Percentiles rank a stretch among this genome's conserved stretches.
Evolutionary conservation across 768 basidiomycete species (phyloP).

Genomic region (Mrakia hoshinonis): DNA sequence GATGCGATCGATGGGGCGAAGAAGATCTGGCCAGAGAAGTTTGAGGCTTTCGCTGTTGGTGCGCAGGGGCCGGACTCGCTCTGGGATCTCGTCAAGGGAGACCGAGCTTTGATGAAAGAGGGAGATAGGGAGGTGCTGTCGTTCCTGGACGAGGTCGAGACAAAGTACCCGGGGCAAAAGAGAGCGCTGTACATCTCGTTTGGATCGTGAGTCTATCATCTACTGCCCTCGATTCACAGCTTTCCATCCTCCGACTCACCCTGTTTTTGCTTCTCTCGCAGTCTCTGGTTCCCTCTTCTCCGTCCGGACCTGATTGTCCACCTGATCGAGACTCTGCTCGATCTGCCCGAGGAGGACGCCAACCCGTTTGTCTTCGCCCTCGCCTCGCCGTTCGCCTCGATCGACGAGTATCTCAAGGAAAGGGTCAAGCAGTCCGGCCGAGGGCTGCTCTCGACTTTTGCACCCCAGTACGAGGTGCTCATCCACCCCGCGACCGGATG

Average conservation of each 20-base stretch:
- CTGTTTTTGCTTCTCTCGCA: not conserved
- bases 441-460: not conserved
- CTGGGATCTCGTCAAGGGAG: not conserved
- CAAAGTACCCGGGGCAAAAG: not conserved
- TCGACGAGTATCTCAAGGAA: not conserved
- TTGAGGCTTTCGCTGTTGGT: not conserved
- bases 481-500: not conserved
- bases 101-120: not conserved
- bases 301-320: constrained; percentile 5
- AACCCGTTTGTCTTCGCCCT: constrained; percentile 5
- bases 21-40: not conserved
- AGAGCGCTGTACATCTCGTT: constrained; percentile 2
- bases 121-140: not conserved
- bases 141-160: not conserved
- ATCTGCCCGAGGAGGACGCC: not conserved
- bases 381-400: not conserved
- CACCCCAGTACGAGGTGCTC: not conserved
- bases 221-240: too few relatives aligned
- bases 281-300: not conserved
- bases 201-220: constrained; percentile 2
- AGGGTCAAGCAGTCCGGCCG: not conserved
- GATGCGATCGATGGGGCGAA: not conserved
- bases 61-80: not conserved
- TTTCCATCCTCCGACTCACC: too few relatives aligned
- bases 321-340: constrained; percentile 1